Conservation (phyloP, 2,329 filamentous ascomycete species). For the Lecanicillium sp. region DNA sequence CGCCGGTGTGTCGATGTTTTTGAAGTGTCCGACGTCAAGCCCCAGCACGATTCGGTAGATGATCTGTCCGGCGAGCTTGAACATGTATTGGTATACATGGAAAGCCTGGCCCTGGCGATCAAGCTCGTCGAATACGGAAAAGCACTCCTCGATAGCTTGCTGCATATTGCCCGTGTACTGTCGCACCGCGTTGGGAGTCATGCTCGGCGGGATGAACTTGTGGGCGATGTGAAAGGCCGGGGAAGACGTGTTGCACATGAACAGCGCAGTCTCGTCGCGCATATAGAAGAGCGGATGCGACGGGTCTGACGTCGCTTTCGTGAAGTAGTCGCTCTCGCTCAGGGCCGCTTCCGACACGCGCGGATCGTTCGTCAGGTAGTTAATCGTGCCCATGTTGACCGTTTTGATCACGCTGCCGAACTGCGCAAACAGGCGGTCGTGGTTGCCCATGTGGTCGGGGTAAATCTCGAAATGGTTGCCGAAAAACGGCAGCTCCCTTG, state of each 20-base stretch:
- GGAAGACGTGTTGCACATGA: conserved; percentile 39
- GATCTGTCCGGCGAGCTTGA: conserved; percentile 35
- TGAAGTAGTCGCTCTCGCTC: conserved; percentile 40
- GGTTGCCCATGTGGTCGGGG: conserved; percentile 46
- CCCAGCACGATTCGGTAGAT: conserved; percentile 34
- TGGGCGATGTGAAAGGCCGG: conserved; percentile 41
- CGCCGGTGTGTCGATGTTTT: conserved; percentile 32
- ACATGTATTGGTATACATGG: conserved; percentile 37
- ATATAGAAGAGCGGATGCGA: conserved; percentile 35
- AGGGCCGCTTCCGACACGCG: conserved; percentile 35
- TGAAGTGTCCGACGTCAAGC: conserved; percentile 34
- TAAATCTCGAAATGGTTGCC: conserved; percentile 45
- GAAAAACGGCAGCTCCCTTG: conserved; percentile 34
- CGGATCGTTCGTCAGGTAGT: conserved; percentile 41
- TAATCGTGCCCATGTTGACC: conserved; percentile 38
- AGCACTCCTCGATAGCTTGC: conserved; percentile 39
- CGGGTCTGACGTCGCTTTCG: conserved; percentile 41
- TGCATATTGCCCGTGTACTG: conserved; percentile 52
- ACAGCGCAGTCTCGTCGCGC: conserved; percentile 30
- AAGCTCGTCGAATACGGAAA: conserved; percentile 39
- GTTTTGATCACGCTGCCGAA: conserved; percentile 44
- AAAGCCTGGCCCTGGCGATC: conserved; percentile 35
- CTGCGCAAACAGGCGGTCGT: conserved; percentile 40
- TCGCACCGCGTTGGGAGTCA: conserved; percentile 48
- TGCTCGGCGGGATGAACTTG: conserved; percentile 50